phyloP scores from a whole-genome alignment of 306 rosid species.

The Styphnolobium japonicum region DNA sequence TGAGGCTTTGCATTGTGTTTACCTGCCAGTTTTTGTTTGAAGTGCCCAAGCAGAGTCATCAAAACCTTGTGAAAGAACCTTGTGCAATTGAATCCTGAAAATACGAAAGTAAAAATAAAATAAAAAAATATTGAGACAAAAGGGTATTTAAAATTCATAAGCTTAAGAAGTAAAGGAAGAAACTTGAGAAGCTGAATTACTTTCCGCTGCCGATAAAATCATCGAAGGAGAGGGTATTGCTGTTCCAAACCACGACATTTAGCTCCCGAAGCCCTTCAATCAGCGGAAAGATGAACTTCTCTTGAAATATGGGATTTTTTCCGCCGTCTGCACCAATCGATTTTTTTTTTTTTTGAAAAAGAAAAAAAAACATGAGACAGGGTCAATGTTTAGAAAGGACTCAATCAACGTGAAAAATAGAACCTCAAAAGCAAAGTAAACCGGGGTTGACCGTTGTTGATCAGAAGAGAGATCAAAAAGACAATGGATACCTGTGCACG shows the following conservation, averaged over 20 bases:
- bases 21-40: conserved; percentile 87
- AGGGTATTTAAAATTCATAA: background rate
- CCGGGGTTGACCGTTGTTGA: background rate
- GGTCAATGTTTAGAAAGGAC: background rate
- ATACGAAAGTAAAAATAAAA: background rate
- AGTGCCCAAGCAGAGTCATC: conserved; percentile 80
- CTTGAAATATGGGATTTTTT: conserved; percentile 63
- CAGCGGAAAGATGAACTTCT: conserved; percentile 64
- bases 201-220: conserved; percentile 84
- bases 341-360: background rate
- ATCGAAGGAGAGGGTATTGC: conserved; percentile 66
- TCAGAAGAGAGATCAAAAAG: background rate
- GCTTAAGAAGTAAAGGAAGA: background rate
- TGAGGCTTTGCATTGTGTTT: background rate
- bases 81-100: conserved; percentile 65
- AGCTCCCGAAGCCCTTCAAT: conserved; percentile 85
- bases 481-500: conserved; percentile 58
- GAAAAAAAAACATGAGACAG: background rate
- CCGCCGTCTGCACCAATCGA: conserved; percentile 61
- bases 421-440: background rate
- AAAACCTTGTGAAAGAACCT: conserved; percentile 77
- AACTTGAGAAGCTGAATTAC: conserved; percentile 32
- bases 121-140: background rate
- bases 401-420: background rate
- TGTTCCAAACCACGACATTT: conserved; percentile 77